Percentiles rank a stretch among this genome's conserved stretches.
Evolutionary conservation across 108 stramenopile species (phyloP).

Genomic region (Nitzschia sp.): DNA sequence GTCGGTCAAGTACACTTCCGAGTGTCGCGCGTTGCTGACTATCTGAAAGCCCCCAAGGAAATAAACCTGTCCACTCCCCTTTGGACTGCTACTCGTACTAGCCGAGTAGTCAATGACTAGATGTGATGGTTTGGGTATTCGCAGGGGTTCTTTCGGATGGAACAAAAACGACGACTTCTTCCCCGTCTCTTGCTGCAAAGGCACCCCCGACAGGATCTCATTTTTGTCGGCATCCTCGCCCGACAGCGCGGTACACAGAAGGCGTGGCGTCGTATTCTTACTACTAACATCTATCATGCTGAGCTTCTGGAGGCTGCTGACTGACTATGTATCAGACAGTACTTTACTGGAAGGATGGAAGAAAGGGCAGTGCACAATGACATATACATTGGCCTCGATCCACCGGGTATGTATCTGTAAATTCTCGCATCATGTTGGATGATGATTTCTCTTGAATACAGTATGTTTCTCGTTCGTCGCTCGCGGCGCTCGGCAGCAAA

Average conservation of each 20-base stretch:
- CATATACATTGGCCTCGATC: no score
- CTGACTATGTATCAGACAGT: no score
- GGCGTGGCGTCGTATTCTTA: neutral
- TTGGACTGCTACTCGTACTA: no score
- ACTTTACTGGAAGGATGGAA: no score
- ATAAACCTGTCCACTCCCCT: neutral
- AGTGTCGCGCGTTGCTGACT: constrained; percentile 20
- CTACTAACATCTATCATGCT: no score
- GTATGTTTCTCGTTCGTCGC: no score
- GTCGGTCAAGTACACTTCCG: constrained; percentile 37
- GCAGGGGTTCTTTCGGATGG: neutral
- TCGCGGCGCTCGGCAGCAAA: no score
- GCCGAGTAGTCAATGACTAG: constrained; percentile 16
- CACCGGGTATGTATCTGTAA: no score
- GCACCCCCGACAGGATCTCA: neutral
- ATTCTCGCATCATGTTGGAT: no score
- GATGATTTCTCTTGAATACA: no score
- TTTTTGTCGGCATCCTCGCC: neutral
- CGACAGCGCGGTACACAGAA: neutral
- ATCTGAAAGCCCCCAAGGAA: constrained; percentile 50
- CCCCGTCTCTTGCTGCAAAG: constrained; percentile 22
- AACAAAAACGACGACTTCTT: constrained; percentile 36
- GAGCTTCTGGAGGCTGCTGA: no score
- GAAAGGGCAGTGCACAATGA: no score
- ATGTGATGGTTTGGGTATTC: constrained; percentile 27